These are phyloP conservation scores for Paramecium pentaurelia DNA, from an alignment of 73 alveolate species.

Conservation along the genomic window DNA sequence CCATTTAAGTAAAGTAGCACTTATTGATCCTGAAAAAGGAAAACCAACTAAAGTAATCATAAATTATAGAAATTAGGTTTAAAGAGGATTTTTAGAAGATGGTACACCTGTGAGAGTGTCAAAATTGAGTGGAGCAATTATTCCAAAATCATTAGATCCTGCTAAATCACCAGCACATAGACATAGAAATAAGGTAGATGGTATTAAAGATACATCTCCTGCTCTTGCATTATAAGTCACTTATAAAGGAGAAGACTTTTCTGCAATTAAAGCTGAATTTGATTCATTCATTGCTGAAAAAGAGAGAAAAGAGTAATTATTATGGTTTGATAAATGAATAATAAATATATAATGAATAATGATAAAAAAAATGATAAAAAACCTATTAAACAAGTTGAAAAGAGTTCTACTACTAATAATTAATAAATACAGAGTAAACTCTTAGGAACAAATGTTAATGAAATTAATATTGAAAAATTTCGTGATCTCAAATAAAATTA, in stretches of 20 bases:
- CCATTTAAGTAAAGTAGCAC: conserved; percentile 82
- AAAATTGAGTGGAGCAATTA: conserved; percentile 75
- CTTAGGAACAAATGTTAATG: neutral
- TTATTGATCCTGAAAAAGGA: conserved; percentile 84
- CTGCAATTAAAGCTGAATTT: conserved; percentile 77
- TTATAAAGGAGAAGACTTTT: conserved; percentile 82
- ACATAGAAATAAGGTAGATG: conserved; percentile 69
- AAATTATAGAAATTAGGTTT: neutral
- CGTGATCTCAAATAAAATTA: neutral
- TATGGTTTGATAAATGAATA: conserved; percentile 66
- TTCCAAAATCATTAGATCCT: conserved; percentile 74
- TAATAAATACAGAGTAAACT: neutral
- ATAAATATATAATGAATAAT: neutral
- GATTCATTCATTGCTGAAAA: conserved; percentile 72
- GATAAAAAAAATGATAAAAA: neutral
- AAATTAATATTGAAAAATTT: neutral
- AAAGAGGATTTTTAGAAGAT: conserved; percentile 71
- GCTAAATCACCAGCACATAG: conserved; percentile 70
- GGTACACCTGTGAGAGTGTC: conserved; percentile 80
- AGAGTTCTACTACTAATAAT: conserved; percentile 43
- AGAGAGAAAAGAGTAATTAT: conserved; percentile 75
- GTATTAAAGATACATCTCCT: conserved; percentile 76
- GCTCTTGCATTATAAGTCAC: conserved; percentile 78
- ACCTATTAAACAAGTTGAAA: neutral
- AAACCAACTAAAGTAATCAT: conserved; percentile 68